Base-by-base conservation (phyloP, 148 eudicot genomes). In the Rhododendron simsii region DNA sequence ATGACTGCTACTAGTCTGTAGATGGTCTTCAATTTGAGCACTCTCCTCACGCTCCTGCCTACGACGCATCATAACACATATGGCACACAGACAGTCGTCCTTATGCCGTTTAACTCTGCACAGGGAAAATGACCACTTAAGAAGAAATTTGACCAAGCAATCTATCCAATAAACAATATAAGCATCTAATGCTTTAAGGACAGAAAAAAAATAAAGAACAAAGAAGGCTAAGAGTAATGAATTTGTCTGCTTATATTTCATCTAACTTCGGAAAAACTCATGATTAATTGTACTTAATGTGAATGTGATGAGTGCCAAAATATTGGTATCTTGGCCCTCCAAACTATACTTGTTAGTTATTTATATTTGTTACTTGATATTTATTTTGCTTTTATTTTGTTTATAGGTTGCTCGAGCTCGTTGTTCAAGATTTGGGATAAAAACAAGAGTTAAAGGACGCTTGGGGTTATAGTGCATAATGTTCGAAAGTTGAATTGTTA, bases 41-140 rank as follows among this genome's bases (percentile, higher is more conserved):
- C 84, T 90, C 87, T 92, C 95, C 85, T 93, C 98, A 2, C 98
- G 91, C 92, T 95, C 99, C 84, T 91, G 90, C 89, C 99, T 92
- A 37, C 98, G 95, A 2, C 99, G 96, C 95, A 90, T 95, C 99
- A 97, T 97, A 67, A 94, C 90, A 89, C 98, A 97, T 87, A 97
- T 95, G 75, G 99, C 99, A 93, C 99, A 97, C 81, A 93, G 88
- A 87, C 99, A 97, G 47, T 92, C 99, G 61, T 97, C 99, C 90
- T 97, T 97, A 89, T 97, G 99, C 84, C 85, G 91, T 88, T 95
- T 95, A 59, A 95, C 89, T 85, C 99, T 97, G 92, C 87, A 86
- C 11, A 57, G 28, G 80, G 73, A 48, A 57, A 57, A 59, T 21
- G 26, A 51, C 21, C 50, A 65, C 48, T 26, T 81, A 14, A 33